These are phyloP conservation scores for Helotiales sp. DNA, from an alignment of 2,329 filamentous ascomycete genomes.

Conservation along the genomic window DNA sequence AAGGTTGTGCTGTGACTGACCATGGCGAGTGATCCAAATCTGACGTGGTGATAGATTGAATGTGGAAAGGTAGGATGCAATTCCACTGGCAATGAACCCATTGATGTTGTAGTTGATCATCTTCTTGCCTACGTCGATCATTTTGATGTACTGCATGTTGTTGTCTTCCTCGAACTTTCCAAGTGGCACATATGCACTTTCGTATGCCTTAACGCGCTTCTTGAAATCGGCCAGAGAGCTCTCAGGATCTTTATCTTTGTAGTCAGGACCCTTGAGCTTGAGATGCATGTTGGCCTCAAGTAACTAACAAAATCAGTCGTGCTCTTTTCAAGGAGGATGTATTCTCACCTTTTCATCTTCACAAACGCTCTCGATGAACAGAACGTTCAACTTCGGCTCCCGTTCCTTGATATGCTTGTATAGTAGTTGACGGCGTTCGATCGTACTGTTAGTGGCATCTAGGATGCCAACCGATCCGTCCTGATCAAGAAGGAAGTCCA, in stretches of 20 bases:
- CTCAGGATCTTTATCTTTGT: slow-evolving; percentile 87
- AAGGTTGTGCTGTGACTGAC: slow-evolving; percentile 86
- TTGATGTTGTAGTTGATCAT: slow-evolving; percentile 86
- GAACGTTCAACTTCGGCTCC: slow-evolving; percentile 84
- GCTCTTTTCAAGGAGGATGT: background rate
- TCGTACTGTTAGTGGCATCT: slow-evolving; percentile 95
- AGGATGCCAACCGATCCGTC: slow-evolving; percentile 92
- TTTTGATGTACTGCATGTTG: slow-evolving; percentile 89
- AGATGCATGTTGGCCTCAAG: slow-evolving; percentile 96
- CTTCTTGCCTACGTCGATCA: slow-evolving; percentile 97
- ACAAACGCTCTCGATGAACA: slow-evolving; percentile 96
- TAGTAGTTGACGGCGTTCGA: slow-evolving; percentile 78
- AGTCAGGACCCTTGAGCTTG: slow-evolving; percentile 94
- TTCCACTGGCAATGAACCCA: slow-evolving; percentile 88
- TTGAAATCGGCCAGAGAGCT: slow-evolving; percentile 89
- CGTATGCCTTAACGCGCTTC: slow-evolving; percentile 86
- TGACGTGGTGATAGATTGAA: slow-evolving; percentile 95
- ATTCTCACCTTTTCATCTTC: slow-evolving; percentile 65
- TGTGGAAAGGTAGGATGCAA: slow-evolving; percentile 92
- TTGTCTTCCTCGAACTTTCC: slow-evolving; percentile 89
- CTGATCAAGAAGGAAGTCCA: slow-evolving; percentile 81
- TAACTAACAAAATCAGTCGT: slow-evolving; percentile 45
- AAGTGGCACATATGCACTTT: slow-evolving; percentile 89
- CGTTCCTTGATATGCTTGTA: slow-evolving; percentile 80
- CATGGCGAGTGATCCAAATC: slow-evolving; percentile 97